Conservation (phyloP, 2,329 filamentous ascomycete genomes). For the Exophiala dermatitidis region DNA sequence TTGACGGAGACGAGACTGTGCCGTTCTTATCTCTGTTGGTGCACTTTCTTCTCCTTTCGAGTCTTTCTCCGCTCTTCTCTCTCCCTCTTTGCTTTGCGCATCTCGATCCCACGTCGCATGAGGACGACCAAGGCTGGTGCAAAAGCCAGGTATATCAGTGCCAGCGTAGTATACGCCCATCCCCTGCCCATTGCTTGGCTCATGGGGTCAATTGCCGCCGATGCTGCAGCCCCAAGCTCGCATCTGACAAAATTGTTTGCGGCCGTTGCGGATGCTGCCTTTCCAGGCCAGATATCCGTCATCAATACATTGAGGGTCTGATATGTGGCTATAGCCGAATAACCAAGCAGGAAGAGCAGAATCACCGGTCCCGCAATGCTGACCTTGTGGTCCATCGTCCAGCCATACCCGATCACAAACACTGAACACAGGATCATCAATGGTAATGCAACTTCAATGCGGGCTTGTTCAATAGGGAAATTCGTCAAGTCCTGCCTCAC, state of each 20-base stretch:
- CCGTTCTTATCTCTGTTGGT: neutral
- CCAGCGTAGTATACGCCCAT: constrained; percentile 13
- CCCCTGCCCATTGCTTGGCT: constrained; percentile 15
- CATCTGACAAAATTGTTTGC: constrained; percentile 33
- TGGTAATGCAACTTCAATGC: constrained; percentile 38
- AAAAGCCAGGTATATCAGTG: constrained; percentile 1
- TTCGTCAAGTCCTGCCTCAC: constrained; percentile 26
- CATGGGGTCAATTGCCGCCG: constrained; percentile 27
- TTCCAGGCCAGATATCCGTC: constrained; percentile 17
- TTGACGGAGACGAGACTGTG: neutral
- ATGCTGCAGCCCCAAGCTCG: constrained; percentile 33
- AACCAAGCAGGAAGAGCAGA: constrained; percentile 22
- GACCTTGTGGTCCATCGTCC: constrained; percentile 34
- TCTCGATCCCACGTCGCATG: constrained; percentile 6
- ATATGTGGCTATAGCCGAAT: constrained; percentile 8
- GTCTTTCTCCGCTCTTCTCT: constrained; percentile 2
- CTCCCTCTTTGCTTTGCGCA: constrained; percentile 4
- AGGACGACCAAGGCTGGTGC: constrained; percentile 7
- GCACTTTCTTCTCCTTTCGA: constrained; percentile 5
- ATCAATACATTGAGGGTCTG: constrained; percentile 15
- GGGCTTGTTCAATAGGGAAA: constrained; percentile 41
- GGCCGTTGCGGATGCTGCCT: constrained; percentile 31
- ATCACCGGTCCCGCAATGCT: constrained; percentile 32
- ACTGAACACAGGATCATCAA: constrained; percentile 32
- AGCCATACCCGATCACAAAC: constrained; percentile 37